phyloP scores from a whole-genome alignment of 2,329 filamentous ascomycete species.

The Calonectria honghensis region DNA sequence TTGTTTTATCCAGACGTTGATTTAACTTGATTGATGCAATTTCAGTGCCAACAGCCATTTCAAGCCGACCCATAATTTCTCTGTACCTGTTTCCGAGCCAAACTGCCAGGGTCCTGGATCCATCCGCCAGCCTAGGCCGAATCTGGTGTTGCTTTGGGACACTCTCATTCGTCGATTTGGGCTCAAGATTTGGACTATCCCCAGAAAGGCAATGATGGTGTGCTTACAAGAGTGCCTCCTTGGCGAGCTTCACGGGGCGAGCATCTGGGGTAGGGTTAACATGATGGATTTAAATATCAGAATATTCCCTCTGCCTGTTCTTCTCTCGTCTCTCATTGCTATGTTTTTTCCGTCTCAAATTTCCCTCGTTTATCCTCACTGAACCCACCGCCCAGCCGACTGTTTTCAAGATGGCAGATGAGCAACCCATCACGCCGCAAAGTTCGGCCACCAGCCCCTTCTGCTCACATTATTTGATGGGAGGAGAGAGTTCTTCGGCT shows the following conservation, averaged over 20 bases:
- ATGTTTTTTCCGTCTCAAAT: not conserved
- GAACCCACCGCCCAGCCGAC: not conserved
- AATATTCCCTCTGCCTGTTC: constrained; percentile 21
- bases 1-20: not conserved
- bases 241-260: not conserved
- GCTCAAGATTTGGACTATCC: not conserved
- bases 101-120: constrained; percentile 5
- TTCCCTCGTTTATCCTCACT: not conserved
- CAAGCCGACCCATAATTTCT: not conserved
- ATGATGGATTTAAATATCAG: constrained; percentile 33
- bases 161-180: constrained; percentile 10
- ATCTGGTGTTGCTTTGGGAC: constrained; percentile 13
- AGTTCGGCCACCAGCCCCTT: constrained; percentile 24
- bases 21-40: not conserved
- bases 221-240: not conserved
- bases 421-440: constrained; percentile 12
- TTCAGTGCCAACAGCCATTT: not conserved
- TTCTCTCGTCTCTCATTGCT: not conserved
- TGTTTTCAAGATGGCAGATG: constrained; percentile 15
- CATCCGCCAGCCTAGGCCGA: not conserved
- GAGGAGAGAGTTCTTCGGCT: constrained; percentile 14
- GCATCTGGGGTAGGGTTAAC: not conserved
- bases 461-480: constrained; percentile 7
- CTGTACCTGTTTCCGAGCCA: not conserved
- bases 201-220: not conserved